A percentile compares a stretch with the other conserved stretches of the same genome.
These are phyloP conservation scores for Chondrus crispus DNA, from an alignment of 23 red algal genomes.

Conservation along the genomic window DNA sequence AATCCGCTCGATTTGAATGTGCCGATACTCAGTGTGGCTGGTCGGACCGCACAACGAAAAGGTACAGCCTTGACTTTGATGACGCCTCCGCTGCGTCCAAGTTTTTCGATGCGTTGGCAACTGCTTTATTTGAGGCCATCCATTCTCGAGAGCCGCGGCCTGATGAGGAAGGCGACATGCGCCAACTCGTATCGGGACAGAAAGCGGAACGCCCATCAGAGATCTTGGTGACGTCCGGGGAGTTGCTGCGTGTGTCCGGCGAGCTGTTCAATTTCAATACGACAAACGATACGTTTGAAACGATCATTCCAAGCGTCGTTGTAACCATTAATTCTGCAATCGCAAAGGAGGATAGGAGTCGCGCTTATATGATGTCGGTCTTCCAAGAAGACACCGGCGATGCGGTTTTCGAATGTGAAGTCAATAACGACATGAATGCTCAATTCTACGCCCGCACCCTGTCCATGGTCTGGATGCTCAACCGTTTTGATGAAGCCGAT, in stretches of 20 bases:
- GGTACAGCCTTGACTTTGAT: constrained; percentile 47
- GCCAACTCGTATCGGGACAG: not conserved
- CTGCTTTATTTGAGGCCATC: constrained; percentile 41
- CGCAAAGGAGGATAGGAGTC: constrained; percentile 55
- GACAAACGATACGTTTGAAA: constrained; percentile 25
- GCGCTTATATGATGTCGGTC: constrained; percentile 51
- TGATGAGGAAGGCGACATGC: constrained; percentile 28
- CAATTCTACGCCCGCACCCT: constrained; percentile 51
- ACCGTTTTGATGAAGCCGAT: not conserved
- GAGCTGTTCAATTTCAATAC: constrained; percentile 55
- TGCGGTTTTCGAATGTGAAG: constrained; percentile 38
- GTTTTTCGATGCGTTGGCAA: not conserved
- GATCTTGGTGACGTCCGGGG: constrained; percentile 29
- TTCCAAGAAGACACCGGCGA: constrained; percentile 17
- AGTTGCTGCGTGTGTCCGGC: constrained; percentile 25
- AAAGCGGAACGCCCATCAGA: constrained; percentile 15
- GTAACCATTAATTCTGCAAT: constrained; percentile 55
- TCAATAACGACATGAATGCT: constrained; percentile 52
- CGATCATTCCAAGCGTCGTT: constrained; percentile 17
- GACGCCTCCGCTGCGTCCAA: not conserved
- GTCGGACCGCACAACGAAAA: constrained; percentile 42
- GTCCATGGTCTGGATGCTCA: constrained; percentile 69
- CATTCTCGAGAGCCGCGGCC: constrained; percentile 9
- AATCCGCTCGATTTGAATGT: not conserved
- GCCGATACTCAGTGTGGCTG: constrained; percentile 24